Evolutionary conservation across 768 basidiomycete species (phyloP).

Genomic region (Hemileccinum impolitum): DNA sequence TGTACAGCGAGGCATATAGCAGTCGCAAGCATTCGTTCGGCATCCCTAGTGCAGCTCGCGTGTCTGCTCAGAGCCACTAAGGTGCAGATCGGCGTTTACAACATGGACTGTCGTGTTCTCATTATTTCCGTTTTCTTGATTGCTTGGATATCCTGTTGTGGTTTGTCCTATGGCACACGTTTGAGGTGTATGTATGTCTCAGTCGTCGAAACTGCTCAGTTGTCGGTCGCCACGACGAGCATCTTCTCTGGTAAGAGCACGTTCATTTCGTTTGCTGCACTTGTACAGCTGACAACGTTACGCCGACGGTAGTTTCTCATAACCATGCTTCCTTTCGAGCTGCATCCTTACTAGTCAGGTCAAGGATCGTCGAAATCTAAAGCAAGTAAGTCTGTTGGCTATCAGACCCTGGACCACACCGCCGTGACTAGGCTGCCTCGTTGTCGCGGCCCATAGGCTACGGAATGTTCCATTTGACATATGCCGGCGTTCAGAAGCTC

Average conservation of each 20-base stretch:
- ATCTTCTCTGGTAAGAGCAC: no score
- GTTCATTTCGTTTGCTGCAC: no score
- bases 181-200: not conserved
- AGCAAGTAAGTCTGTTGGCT: not conserved
- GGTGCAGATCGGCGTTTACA: not conserved
- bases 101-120: not conserved
- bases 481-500: no score
- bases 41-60: not conserved
- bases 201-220: no score
- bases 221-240: no score
- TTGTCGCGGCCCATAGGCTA: no score
- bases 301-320: no score
- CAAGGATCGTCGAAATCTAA: not conserved
- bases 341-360: no score
- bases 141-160: not conserved
- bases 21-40: constrained; percentile 8
- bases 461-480: no score
- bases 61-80: constrained; percentile 14
- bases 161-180: not conserved
- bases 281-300: no score
- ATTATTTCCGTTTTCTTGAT: not conserved
- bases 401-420: no score
- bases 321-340: not conserved
- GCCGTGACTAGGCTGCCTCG: no score
- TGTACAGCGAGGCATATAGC: constrained; percentile 16